These are phyloP conservation scores for Yarrowia sp. DNA, from an alignment of 805 yeast species.

Conservation along the genomic window DNA sequence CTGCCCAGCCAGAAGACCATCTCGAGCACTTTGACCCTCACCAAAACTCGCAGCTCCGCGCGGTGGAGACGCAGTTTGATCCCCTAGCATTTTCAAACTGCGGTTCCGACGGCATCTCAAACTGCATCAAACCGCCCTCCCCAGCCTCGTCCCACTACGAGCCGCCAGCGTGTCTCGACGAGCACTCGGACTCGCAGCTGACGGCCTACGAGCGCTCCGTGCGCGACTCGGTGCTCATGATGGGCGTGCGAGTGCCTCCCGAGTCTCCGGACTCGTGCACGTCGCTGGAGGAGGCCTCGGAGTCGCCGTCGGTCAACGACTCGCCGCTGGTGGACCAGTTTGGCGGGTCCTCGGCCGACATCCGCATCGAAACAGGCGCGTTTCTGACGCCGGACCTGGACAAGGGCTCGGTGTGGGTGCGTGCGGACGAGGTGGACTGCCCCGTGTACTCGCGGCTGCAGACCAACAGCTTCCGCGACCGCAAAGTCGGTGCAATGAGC, in stretches of 20 bases:
- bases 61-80: too few species aligned
- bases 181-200: conserved; percentile 9
- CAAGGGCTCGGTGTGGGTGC: not conserved
- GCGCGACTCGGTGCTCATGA: conserved; percentile 11
- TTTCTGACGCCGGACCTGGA: not conserved
- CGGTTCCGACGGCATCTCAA: too few species aligned
- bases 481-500: conserved; percentile 1
- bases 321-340: conserved; percentile 13
- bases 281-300: conserved; percentile 2
- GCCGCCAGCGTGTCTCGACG: not conserved
- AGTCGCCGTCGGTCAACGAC: not conserved
- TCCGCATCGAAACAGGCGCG: conserved; percentile 6
- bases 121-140: not conserved
- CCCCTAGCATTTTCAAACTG: too few species aligned
- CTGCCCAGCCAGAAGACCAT: too few species aligned
- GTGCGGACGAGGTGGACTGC: not conserved
- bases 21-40: too few species aligned
- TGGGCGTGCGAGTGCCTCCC: not conserved
- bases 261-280: not conserved
- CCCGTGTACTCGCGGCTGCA: conserved; percentile 4
- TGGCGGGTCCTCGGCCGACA: not conserved
- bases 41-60: too few species aligned
- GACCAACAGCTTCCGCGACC: conserved; percentile 17
- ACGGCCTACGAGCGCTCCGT: conserved; percentile 22
- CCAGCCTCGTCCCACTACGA: conserved; percentile 11